These are phyloP conservation scores for Alternaria brassicae DNA, from an alignment of 2,329 filamentous ascomycete species.

Conservation along the genomic window DNA sequence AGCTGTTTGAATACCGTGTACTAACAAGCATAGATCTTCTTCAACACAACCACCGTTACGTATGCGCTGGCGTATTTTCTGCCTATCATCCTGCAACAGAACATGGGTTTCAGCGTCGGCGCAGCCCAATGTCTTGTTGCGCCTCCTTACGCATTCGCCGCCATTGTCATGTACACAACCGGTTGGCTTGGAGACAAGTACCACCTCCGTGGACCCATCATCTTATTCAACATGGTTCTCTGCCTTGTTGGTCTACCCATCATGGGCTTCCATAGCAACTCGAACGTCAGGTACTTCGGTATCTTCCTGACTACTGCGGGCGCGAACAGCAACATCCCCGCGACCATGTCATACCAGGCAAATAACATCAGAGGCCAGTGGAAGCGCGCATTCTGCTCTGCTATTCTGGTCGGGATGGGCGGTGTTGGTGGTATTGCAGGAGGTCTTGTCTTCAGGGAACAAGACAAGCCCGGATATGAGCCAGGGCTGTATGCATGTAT, in stretches of 20 bases:
- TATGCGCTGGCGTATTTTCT: slow-evolving; percentile 83
- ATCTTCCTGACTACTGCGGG: slow-evolving; percentile 79
- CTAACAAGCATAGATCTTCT: slow-evolving; percentile 54
- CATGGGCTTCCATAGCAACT: slow-evolving; percentile 69
- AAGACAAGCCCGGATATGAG: slow-evolving; percentile 48
- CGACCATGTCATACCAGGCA: slow-evolving; percentile 79
- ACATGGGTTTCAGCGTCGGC: slow-evolving; percentile 70
- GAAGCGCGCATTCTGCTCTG: slow-evolving; percentile 82
- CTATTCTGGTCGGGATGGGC: slow-evolving; percentile 76
- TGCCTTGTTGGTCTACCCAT: slow-evolving; percentile 74
- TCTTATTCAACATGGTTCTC: slow-evolving; percentile 57
- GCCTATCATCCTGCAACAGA: slow-evolving; percentile 71
- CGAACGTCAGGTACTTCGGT: slow-evolving; percentile 72
- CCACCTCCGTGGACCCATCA: slow-evolving; percentile 62
- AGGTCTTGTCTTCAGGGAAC: slow-evolving; percentile 70
- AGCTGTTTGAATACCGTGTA: not conserved
- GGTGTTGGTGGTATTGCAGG: slow-evolving; percentile 81
- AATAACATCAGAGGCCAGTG: slow-evolving; percentile 90
- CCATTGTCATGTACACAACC: slow-evolving; percentile 56
- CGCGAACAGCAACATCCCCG: slow-evolving; percentile 78
- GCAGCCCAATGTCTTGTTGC: slow-evolving; percentile 74
- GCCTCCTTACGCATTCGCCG: slow-evolving; percentile 47
- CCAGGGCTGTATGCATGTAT: slow-evolving; percentile 51
- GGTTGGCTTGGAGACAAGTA: slow-evolving; percentile 73
- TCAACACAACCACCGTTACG: slow-evolving; percentile 71